phyloP scores from a whole-genome alignment of 306 rosid species.

The Erythrophleum fordii region DNA sequence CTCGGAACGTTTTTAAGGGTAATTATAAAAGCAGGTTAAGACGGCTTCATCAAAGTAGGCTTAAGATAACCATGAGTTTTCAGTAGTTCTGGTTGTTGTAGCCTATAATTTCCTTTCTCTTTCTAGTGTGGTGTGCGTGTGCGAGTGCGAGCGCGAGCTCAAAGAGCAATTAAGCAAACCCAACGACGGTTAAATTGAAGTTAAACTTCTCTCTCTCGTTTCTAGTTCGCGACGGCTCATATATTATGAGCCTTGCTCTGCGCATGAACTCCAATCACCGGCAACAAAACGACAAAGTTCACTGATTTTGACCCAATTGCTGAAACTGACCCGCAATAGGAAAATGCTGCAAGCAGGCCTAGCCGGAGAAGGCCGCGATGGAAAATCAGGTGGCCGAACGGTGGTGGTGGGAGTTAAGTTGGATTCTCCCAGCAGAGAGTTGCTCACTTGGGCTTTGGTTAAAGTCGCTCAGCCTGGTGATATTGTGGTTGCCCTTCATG shows the following conservation, averaged over 20 bases:
- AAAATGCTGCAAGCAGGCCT: conserved; percentile 49
- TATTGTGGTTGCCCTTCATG: conserved; percentile 83
- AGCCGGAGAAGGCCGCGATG: conserved; percentile 44
- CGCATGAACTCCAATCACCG: conserved; percentile 31
- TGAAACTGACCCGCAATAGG: conserved; percentile 13
- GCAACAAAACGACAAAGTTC: conserved; percentile 38
- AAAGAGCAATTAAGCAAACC: conserved; percentile 42
- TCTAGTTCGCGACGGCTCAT: neutral
- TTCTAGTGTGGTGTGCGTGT: conserved; percentile 29
- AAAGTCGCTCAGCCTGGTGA: conserved; percentile 92
- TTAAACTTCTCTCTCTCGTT: conserved; percentile 28
- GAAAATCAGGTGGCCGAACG: conserved; percentile 54
- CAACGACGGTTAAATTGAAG: conserved; percentile 51
- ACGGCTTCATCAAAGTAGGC: conserved; percentile 32
- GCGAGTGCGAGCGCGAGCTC: conserved; percentile 42
- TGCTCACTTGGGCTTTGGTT: conserved; percentile 94
- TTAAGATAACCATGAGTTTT: neutral
- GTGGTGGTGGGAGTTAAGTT: conserved; percentile 87
- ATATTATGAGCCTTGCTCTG: neutral
- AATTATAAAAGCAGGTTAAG: conserved; percentile 32
- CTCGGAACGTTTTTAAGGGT: conserved; percentile 13
- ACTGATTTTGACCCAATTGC: conserved; percentile 25
- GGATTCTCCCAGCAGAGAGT: conserved; percentile 80
- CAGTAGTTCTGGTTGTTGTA: conserved; percentile 33
- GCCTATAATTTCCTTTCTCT: conserved; percentile 30